These are phyloP conservation scores for Marasmius sp. DNA, from an alignment of 1,284 basidiomycete species.

Conservation along the genomic window DNA sequence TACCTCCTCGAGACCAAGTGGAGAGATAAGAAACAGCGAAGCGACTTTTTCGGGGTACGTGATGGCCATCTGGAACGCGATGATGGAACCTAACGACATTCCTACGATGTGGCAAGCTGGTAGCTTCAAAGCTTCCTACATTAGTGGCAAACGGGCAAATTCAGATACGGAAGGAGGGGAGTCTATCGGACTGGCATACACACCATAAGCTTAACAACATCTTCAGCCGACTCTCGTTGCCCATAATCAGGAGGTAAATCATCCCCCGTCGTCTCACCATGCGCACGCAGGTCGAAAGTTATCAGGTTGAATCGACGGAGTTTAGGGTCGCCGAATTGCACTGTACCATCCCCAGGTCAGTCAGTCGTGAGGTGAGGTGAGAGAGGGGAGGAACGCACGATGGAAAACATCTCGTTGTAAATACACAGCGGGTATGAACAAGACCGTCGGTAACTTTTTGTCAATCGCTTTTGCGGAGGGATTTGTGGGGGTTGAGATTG, in stretches of 20 bases:
- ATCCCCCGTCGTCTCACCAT: constrained; percentile 12
- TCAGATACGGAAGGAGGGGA: background rate
- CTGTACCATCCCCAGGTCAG: background rate
- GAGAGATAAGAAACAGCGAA: constrained; percentile 12
- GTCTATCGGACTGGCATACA: background rate
- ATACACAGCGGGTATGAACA: constrained; percentile 20
- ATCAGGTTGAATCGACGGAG: constrained; percentile 17
- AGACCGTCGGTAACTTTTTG: constrained; percentile 4
- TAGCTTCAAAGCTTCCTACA: constrained; percentile 14
- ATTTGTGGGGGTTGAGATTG: constrained; percentile 5
- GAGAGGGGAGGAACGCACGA: constrained; percentile 23
- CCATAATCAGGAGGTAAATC: constrained; percentile 10
- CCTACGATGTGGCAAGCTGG: constrained; percentile 15
- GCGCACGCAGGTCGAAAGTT: constrained; percentile 13
- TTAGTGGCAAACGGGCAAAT: background rate
- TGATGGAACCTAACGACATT: constrained; percentile 11
- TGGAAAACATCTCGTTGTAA: constrained; percentile 32
- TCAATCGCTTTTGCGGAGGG: constrained; percentile 7
- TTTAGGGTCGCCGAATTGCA: constrained; percentile 15
- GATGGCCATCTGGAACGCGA: constrained; percentile 12
- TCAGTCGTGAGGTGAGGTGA: background rate
- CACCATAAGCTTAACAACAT: constrained; percentile 15
- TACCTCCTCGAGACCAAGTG: background rate
- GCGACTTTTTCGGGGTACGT: constrained; percentile 5
- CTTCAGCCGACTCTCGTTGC: constrained; percentile 11